A percentile compares a stretch with the other conserved stretches of the same genome.
phyloP scores from a whole-genome alignment of 1,139 yeast genomes.

The Geotrichum macrosporum region DNA sequence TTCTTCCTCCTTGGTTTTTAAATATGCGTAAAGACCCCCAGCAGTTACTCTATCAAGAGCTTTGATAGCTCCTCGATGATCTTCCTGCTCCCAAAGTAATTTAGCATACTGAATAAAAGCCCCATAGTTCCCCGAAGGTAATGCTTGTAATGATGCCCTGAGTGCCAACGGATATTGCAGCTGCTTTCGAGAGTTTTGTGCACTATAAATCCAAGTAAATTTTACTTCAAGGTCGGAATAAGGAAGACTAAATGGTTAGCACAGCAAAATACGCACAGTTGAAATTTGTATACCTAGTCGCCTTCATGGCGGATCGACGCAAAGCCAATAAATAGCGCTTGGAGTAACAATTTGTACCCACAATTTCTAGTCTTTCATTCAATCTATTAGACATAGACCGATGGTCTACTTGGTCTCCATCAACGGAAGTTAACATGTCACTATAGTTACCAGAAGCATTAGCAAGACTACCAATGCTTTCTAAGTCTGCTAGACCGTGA shows the following conservation, averaged over 20 bases:
- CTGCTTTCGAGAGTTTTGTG: constrained; percentile 64
- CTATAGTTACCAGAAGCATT: constrained; percentile 21
- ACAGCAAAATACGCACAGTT: not conserved
- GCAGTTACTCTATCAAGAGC: constrained; percentile 49
- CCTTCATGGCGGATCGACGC: constrained; percentile 46
- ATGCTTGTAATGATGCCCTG: constrained; percentile 64
- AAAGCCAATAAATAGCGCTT: constrained; percentile 38
- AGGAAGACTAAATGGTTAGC: constrained; percentile 37
- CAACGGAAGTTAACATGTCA: constrained; percentile 8
- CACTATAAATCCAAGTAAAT: constrained; percentile 54
- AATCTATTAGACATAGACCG: constrained; percentile 30
- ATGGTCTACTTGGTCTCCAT: constrained; percentile 26
- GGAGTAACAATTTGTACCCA: constrained; percentile 38
- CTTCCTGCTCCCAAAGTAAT: constrained; percentile 86
- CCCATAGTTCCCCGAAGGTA: constrained; percentile 44
- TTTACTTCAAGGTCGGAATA: constrained; percentile 44
- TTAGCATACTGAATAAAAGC: constrained; percentile 81
- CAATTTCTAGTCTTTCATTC: constrained; percentile 34
- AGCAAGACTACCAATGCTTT: constrained; percentile 32
- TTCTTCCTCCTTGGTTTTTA: constrained; percentile 6
- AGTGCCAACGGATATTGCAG: constrained; percentile 72
- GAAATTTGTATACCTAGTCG: constrained; percentile 16
- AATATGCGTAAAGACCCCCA: constrained; percentile 25
- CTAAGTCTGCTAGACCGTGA: constrained; percentile 69
- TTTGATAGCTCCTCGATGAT: constrained; percentile 78